phyloP scores from a whole-genome alignment of 495 filamentous ascomycete genomes.

The Hamigera avellanea region DNA sequence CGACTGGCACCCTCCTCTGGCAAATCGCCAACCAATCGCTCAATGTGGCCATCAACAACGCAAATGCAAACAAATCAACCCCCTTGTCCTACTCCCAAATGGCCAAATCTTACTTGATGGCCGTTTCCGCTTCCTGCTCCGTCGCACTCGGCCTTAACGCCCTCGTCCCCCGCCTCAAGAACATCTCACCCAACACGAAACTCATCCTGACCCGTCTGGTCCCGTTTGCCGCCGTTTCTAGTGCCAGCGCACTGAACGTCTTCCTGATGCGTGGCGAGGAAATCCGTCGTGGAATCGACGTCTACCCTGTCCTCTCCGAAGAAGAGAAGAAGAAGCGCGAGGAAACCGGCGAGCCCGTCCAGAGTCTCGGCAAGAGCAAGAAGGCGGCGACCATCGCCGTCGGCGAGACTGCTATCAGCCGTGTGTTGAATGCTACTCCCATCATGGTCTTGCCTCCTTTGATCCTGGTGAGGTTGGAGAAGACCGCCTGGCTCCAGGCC shows the following conservation, averaged over 20 bases:
- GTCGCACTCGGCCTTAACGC: constrained; percentile 89
- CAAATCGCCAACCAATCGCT: constrained; percentile 95
- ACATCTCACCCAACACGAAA: constrained; percentile 58
- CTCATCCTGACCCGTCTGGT: constrained; percentile 72
- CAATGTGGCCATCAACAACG: constrained; percentile 93
- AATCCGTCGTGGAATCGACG: constrained; percentile 84
- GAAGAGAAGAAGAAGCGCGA: constrained; percentile 43
- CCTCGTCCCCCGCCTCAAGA: constrained; percentile 73
- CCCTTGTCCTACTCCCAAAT: constrained; percentile 71
- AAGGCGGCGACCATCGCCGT: constrained; percentile 83
- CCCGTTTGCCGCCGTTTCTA: constrained; percentile 89
- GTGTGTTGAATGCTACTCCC: constrained; percentile 85
- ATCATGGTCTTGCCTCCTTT: constrained; percentile 94
- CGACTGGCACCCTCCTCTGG: constrained; percentile 82
- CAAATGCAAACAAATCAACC: constrained; percentile 94
- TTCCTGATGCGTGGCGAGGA: constrained; percentile 97
- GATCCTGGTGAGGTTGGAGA: constrained; percentile 71
- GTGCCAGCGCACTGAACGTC: constrained; percentile 83
- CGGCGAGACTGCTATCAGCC: constrained; percentile 76
- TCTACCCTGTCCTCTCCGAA: constrained; percentile 65
- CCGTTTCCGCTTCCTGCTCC: constrained; percentile 83
- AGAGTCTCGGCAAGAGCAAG: constrained; percentile 71
- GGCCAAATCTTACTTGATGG: constrained; percentile 79
- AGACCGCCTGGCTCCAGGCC: constrained; percentile 57
- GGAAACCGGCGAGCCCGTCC: constrained; percentile 45